Conservation (phyloP, 371 early-diverging fungal species). For the Amoeboaphelidium protococcarum region DNA sequence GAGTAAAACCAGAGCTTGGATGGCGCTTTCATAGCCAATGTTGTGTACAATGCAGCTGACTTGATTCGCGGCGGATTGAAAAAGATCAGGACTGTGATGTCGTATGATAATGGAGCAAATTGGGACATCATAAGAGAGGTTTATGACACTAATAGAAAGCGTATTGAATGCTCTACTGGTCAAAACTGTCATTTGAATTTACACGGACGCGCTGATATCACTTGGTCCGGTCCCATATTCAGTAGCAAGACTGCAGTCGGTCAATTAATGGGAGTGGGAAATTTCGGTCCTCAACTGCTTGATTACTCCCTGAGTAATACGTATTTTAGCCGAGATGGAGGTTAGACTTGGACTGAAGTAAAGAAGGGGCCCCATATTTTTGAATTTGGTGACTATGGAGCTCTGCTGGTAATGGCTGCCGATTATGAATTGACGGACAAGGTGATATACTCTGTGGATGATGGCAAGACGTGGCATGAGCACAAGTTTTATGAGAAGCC, state of each 20-base stretch:
- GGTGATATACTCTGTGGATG: neutral
- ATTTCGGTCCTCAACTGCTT: constrained; percentile 37
- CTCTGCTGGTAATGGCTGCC: constrained; percentile 33
- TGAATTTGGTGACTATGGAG: constrained; percentile 69
- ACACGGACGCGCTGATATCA: neutral
- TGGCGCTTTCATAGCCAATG: constrained; percentile 27
- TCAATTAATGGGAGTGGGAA: constrained; percentile 70
- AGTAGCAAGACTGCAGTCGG: constrained; percentile 30
- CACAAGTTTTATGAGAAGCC: constrained; percentile 8
- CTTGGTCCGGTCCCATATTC: neutral
- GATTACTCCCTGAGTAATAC: constrained; percentile 42
- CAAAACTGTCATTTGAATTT: neutral
- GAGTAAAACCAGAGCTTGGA: neutral
- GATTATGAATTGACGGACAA: constrained; percentile 10
- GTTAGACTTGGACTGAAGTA: constrained; percentile 38
- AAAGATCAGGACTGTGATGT: constrained; percentile 42
- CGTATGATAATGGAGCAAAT: constrained; percentile 83
- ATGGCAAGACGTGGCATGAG: neutral
- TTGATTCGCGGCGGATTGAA: constrained; percentile 13
- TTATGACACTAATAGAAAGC: no score
- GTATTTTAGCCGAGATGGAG: constrained; percentile 59
- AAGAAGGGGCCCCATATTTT: constrained; percentile 41
- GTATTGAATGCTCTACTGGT: no score
- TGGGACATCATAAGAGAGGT: no score
- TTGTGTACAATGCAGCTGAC: constrained; percentile 14